phyloP scores from a whole-genome alignment of 2,329 filamentous ascomycete species.

The Magnaporthiopsis incrustans region DNA sequence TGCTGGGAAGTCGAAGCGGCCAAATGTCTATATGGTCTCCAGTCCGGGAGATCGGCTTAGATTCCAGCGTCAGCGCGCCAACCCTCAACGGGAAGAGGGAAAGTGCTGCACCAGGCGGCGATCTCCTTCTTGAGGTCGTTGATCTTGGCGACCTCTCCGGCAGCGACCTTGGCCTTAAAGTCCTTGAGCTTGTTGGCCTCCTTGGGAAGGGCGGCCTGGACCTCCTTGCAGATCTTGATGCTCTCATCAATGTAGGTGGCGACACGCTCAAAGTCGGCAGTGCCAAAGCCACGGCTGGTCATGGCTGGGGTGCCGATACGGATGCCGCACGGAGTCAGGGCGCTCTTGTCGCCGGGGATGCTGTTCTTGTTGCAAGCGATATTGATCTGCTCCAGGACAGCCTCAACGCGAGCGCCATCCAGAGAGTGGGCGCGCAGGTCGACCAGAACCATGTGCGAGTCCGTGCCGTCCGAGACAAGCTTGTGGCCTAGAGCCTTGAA shows the following conservation, averaged over 20 bases:
- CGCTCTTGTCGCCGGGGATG: constrained; percentile 94
- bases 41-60: constrained; percentile 28
- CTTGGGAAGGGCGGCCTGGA: constrained; percentile 82
- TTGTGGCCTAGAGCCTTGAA: constrained; percentile 87
- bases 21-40: neutral
- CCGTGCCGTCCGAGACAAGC: constrained; percentile 89
- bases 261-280: constrained; percentile 86
- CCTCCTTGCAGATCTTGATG: constrained; percentile 83
- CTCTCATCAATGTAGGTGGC: constrained; percentile 80
- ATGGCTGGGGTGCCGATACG: constrained; percentile 96
- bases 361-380: constrained; percentile 99
- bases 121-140: constrained; percentile 84
- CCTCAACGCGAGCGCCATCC: constrained; percentile 92
- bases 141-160: constrained; percentile 73
- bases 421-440: constrained; percentile 83
- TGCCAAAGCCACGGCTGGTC: constrained; percentile 90
- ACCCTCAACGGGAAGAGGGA: constrained; percentile 84
- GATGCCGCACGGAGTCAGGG: constrained; percentile 87
- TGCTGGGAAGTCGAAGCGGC: neutral
- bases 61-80: constrained; percentile 55
- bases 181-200: constrained; percentile 99
- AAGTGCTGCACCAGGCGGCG: constrained; percentile 73
- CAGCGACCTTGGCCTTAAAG: constrained; percentile 88
- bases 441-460: constrained; percentile 94
- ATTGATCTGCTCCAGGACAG: constrained; percentile 94